Evolutionary conservation across 352 stramenopile genomes (phyloP).

Genomic region (Pythium sukuiense): DNA sequence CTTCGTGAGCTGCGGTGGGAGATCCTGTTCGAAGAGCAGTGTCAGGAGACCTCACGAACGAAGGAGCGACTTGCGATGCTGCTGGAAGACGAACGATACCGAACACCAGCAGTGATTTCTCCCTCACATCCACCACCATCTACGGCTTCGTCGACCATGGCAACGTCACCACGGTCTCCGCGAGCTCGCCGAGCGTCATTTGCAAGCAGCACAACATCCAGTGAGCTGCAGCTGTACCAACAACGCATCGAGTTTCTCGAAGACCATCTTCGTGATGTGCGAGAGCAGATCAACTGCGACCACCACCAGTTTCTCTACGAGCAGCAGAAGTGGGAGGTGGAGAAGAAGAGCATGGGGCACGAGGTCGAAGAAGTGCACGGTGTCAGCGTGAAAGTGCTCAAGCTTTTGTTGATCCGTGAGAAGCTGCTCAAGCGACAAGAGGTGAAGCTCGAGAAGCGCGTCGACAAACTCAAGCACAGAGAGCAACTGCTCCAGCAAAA

Average conservation of each 20-base stretch:
- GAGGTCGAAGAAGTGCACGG: constrained; percentile 62
- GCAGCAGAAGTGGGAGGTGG: constrained; percentile 50
- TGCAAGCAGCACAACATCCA: constrained; percentile 14
- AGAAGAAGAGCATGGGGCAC: constrained; percentile 47
- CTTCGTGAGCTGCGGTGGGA: constrained; percentile 42
- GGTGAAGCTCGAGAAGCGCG: constrained; percentile 22
- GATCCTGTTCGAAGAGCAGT: constrained; percentile 37
- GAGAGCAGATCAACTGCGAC: constrained; percentile 61
- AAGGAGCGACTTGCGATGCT: constrained; percentile 44
- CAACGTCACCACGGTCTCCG: background rate
- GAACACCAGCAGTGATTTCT: background rate
- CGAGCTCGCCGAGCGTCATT: constrained; percentile 7
- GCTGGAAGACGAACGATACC: constrained; percentile 34
- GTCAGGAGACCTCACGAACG: constrained; percentile 22
- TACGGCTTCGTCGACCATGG: background rate
- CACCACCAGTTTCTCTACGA: constrained; percentile 68
- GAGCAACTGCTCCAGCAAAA: constrained; percentile 13
- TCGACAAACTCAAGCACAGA: constrained; percentile 22
- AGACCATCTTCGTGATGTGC: constrained; percentile 43
- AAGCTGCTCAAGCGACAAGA: constrained; percentile 65
- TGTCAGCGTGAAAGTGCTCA: constrained; percentile 68
- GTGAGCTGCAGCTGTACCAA: constrained; percentile 30
- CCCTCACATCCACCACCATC: background rate
- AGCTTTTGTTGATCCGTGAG: constrained; percentile 61
- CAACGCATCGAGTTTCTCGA: constrained; percentile 55